A percentile compares a stretch with the other conserved stretches of the same genome.
These are phyloP conservation scores for Sicyos edulis DNA, from an alignment of 306 rosid species.

Conservation along the genomic window DNA sequence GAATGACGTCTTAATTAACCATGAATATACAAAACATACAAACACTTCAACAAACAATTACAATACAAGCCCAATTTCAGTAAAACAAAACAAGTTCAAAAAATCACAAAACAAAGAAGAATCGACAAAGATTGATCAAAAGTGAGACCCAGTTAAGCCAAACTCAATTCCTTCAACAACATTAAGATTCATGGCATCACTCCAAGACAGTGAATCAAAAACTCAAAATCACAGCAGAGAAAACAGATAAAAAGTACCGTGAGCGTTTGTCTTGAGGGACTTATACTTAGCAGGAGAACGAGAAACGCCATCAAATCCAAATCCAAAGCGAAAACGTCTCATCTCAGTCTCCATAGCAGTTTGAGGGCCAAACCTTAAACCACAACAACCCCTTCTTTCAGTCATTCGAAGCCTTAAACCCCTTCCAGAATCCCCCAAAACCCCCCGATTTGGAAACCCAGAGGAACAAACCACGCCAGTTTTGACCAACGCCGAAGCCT, in stretches of 20 bases:
- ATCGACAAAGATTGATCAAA: neutral
- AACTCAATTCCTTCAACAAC: neutral
- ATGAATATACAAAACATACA: neutral
- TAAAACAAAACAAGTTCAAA: neutral
- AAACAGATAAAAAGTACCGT: conserved; percentile 38
- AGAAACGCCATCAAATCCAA: conserved; percentile 39
- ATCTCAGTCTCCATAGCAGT: conserved; percentile 48
- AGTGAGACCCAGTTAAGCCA: neutral
- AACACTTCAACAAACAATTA: conserved; percentile 1
- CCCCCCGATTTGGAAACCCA: conserved; percentile 40
- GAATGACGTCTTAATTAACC: neutral
- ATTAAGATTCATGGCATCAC: neutral
- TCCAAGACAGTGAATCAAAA: neutral
- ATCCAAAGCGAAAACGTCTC: conserved; percentile 29
- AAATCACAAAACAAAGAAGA: neutral
- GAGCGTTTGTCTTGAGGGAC: conserved; percentile 51
- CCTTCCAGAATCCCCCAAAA: conserved; percentile 32
- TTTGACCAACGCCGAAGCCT: conserved; percentile 45
- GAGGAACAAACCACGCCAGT: conserved; percentile 32
- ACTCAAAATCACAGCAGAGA: conserved; percentile 1
- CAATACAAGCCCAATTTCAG: neutral
- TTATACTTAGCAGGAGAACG: conserved; percentile 46
- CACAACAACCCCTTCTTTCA: conserved; percentile 36
- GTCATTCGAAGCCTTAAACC: conserved; percentile 39
- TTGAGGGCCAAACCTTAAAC: conserved; percentile 38